Conservation (phyloP, 2,329 filamentous ascomycete species). For the Rutstroemia sp. region DNA sequence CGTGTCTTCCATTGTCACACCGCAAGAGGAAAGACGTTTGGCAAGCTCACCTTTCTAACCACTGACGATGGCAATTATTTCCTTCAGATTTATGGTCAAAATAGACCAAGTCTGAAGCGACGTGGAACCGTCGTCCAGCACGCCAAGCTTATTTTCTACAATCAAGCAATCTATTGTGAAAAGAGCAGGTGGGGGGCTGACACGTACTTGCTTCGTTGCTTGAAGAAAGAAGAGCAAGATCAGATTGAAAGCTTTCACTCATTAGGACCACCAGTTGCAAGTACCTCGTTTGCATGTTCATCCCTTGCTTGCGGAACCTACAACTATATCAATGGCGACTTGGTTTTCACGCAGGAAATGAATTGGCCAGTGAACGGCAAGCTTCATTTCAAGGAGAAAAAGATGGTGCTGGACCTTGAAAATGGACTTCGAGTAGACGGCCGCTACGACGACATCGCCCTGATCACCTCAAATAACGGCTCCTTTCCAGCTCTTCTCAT, state of each 20-base stretch:
- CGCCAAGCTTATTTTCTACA: constrained; percentile 13
- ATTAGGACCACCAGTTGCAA: constrained; percentile 13
- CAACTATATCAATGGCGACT: constrained; percentile 32
- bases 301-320: constrained; percentile 37
- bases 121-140: too few relatives aligned
- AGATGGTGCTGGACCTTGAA: constrained; percentile 34
- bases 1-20: constrained; percentile 38
- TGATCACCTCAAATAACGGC: constrained; percentile 36
- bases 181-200: constrained; percentile 20
- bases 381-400: constrained; percentile 30
- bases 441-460: constrained; percentile 10
- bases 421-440: constrained; percentile 42
- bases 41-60: constrained; percentile 39
- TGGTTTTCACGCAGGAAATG: constrained; percentile 36
- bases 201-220: constrained; percentile 16
- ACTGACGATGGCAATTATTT: constrained; percentile 35
- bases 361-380: constrained; percentile 34
- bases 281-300: constrained; percentile 28
- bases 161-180: constrained; percentile 19
- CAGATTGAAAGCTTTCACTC: not conserved
- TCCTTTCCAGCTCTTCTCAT: constrained; percentile 37
- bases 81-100: constrained; percentile 29
- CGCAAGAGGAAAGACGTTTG: constrained; percentile 33
- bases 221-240: constrained; percentile 19
- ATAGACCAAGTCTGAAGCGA: not conserved